Evolutionary conservation across 352 stramenopile genomes (phyloP).

Genomic region (Phytopythium sindhum): DNA sequence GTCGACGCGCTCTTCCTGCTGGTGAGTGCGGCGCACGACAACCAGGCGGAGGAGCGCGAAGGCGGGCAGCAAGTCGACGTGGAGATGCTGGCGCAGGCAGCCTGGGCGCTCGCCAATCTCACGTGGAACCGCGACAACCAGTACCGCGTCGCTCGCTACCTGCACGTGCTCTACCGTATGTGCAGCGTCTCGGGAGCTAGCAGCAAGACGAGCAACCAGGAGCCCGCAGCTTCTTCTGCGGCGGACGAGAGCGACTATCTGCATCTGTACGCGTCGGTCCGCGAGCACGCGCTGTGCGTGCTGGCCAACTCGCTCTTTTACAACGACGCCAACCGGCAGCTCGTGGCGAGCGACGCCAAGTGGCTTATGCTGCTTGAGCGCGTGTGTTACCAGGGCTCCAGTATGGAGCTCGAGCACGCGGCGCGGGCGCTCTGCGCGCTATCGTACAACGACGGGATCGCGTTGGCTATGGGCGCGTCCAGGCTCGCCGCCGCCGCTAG

Average conservation of each 20-base stretch:
- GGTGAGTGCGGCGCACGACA: constrained; percentile 5
- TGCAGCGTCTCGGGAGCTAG: constrained; percentile 22
- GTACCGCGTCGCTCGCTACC: constrained; percentile 77
- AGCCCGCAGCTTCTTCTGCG: constrained; percentile 9
- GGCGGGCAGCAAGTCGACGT: constrained; percentile 29
- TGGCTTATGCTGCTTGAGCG: constrained; percentile 66
- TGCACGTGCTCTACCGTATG: constrained; percentile 55
- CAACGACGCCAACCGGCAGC: constrained; percentile 84
- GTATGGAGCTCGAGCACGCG: constrained; percentile 53
- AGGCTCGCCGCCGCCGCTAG: constrained; percentile 6
- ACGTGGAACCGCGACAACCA: constrained; percentile 90
- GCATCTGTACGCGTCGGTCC: constrained; percentile 11
- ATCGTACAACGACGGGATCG: constrained; percentile 82
- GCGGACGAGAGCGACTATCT: constrained; percentile 7
- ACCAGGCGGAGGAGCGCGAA: background rate
- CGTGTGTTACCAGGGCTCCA: constrained; percentile 34
- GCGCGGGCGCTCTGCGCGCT: constrained; percentile 74
- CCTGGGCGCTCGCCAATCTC: constrained; percentile 84
- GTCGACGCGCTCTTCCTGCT: constrained; percentile 85
- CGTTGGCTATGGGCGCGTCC: constrained; percentile 39
- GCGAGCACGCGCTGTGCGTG: constrained; percentile 63
- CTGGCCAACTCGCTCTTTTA: constrained; percentile 88
- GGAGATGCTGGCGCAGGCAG: constrained; percentile 61
- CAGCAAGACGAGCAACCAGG: background rate
- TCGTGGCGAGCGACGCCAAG: constrained; percentile 42